Conservation (phyloP, 1,284 basidiomycete genomes). For the Stereum hirsutum region DNA sequence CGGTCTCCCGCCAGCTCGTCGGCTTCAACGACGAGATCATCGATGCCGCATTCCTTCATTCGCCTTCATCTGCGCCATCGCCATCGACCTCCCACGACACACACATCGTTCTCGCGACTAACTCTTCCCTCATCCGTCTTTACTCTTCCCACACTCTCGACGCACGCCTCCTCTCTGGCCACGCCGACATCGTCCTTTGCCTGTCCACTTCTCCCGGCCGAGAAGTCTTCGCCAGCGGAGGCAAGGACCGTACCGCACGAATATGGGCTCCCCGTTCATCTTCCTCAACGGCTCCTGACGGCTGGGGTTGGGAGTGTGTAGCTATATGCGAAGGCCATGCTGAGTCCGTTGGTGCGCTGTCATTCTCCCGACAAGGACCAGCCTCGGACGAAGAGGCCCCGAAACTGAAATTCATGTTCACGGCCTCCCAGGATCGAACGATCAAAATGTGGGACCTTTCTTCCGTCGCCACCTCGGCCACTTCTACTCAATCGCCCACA, state of each 20-base stretch:
- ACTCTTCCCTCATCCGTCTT: slow-evolving; percentile 86
- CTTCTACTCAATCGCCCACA: slow-evolving; percentile 30
- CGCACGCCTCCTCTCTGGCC: slow-evolving; percentile 78
- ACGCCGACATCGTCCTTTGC: slow-evolving; percentile 87
- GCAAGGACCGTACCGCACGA: slow-evolving; percentile 86
- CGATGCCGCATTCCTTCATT: slow-evolving; percentile 69
- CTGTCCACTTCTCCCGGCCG: slow-evolving; percentile 67
- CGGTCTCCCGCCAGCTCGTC: slow-evolving; percentile 78
- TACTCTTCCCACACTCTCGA: slow-evolving; percentile 73
- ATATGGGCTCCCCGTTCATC: slow-evolving; percentile 62
- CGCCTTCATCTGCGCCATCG: slow-evolving; percentile 26
- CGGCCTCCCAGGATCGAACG: slow-evolving; percentile 93
- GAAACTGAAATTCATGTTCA: slow-evolving; percentile 67
- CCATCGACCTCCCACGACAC: slow-evolving; percentile 33
- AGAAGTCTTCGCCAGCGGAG: slow-evolving; percentile 77
- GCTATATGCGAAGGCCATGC: slow-evolving; percentile 91
- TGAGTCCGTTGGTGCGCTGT: slow-evolving; percentile 89
- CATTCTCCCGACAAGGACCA: slow-evolving; percentile 50
- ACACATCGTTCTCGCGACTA: slow-evolving; percentile 90
- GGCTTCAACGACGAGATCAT: slow-evolving; percentile 99
- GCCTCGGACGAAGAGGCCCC: slow-evolving; percentile 12
- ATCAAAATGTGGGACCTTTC: slow-evolving; percentile 97
- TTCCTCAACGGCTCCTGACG: slow-evolving; percentile 11
- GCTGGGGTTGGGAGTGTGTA: slow-evolving; percentile 70
- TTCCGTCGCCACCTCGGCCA: slow-evolving; percentile 26